Conservation (phyloP, 2,329 filamentous ascomycete genomes). For the Tolypocladium cylindrosporum region DNA sequence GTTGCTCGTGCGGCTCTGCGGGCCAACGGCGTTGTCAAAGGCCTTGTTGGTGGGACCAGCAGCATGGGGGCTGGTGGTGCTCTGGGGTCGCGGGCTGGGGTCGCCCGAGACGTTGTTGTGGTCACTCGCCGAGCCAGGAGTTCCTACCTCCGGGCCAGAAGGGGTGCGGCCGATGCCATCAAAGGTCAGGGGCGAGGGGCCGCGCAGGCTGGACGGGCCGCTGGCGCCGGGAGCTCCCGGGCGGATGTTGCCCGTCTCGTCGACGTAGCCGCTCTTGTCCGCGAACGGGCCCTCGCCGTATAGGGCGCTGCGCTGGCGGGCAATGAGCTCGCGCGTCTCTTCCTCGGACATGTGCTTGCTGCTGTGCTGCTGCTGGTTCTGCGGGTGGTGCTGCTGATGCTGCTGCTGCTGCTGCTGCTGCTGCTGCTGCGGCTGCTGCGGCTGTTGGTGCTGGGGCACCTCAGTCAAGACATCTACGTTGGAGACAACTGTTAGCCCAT, state of each 20-base stretch:
- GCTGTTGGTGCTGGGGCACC: conserved; percentile 15
- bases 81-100: conserved; percentile 62
- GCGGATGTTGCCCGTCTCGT: conserved; percentile 56
- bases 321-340: conserved; percentile 89
- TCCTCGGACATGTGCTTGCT: conserved; percentile 90
- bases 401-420: background rate
- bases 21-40: conserved; percentile 46
- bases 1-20: conserved; percentile 66
- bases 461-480: conserved; percentile 43
- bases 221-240: conserved; percentile 57
- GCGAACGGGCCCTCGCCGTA: conserved; percentile 72
- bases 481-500: conserved; percentile 26
- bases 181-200: conserved; percentile 71
- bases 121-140: conserved; percentile 30
- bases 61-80: conserved; percentile 73
- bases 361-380: conserved; percentile 5
- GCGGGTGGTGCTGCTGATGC: background rate
- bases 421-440: background rate
- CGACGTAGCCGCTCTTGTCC: conserved; percentile 55
- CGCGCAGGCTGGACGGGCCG: conserved; percentile 55
- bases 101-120: conserved; percentile 31
- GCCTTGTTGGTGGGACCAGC: conserved; percentile 44
- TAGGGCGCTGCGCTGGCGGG: conserved; percentile 86
- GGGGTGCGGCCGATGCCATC: conserved; percentile 43
- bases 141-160: conserved; percentile 23